These are phyloP conservation scores for Ophiostoma perfectum DNA, from an alignment of 2,329 filamentous ascomycete species.

Conservation along the genomic window DNA sequence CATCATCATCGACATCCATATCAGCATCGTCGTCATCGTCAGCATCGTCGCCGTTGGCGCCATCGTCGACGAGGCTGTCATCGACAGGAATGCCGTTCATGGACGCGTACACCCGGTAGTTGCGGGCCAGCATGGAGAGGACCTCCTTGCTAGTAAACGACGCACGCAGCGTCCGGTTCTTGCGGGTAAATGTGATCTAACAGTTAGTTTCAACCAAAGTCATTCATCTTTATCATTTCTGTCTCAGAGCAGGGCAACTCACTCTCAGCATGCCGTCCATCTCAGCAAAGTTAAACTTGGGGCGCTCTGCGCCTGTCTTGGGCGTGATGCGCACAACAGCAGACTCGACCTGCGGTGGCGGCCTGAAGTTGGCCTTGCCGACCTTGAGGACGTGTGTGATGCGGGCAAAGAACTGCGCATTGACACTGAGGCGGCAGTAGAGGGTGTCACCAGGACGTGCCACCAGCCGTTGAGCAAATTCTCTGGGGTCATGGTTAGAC, in stretches of 20 bases:
- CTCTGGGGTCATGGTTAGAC: constrained; percentile 43
- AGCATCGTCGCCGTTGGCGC: constrained; percentile 35
- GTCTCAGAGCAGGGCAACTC: no score
- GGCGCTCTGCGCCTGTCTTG: constrained; percentile 68
- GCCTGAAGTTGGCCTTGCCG: constrained; percentile 84
- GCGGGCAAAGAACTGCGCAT: constrained; percentile 79
- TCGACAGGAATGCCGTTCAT: constrained; percentile 77
- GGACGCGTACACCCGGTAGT: constrained; percentile 86
- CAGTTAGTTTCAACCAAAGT: neutral
- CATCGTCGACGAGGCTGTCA: constrained; percentile 49
- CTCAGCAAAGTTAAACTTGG: constrained; percentile 87
- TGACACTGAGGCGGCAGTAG: constrained; percentile 85
- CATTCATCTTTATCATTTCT: constrained; percentile 34
- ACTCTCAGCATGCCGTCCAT: constrained; percentile 76
- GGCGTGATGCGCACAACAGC: constrained; percentile 87
- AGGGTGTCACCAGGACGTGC: constrained; percentile 82
- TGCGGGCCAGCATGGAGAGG: constrained; percentile 74
- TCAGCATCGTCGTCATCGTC: constrained; percentile 45
- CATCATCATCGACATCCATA: constrained; percentile 42
- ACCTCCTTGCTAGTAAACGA: constrained; percentile 74
- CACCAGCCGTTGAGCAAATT: constrained; percentile 86
- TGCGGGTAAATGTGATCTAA: constrained; percentile 67
- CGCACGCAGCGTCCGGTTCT: constrained; percentile 84
- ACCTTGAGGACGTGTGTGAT: constrained; percentile 80
- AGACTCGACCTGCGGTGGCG: constrained; percentile 86